Evolutionary conservation across 2,329 filamentous ascomycete genomes (phyloP), one percentile per base, ranked within the genome.

Genomic region (Apiospora phragmitis): DNA sequence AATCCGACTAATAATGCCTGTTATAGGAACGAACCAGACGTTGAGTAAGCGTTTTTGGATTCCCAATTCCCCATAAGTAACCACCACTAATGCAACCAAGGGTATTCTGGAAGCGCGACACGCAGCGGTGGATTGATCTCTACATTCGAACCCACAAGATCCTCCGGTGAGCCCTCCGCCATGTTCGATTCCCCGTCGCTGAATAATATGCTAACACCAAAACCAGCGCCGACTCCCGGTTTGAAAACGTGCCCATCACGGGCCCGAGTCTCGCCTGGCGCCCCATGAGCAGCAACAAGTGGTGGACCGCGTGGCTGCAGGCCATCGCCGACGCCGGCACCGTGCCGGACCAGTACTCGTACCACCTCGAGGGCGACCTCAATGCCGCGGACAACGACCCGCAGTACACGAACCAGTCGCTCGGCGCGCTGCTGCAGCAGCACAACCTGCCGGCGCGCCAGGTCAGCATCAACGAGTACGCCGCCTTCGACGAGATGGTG

Each of bases 131-230:
- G 65, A 51, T 71, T 24, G 70, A 72, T 26, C 43, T 71, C 11
- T 72, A 72, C 29, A 67, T 71, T 18, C 65, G 70, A 43, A 67
- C 66, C 21, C 71, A 72, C 26, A 72, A 72, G 67, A 49, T 67
- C 41, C 55, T 72, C 26, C 71, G 71, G 69, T 68, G 35, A 32
- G 51, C 29, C 21, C 21, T 26, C 2, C 9, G 1, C 7, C 43
- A 9, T 21, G 5, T 3, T 16, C 14, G 1, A 35, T 24, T 42
- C 14, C 12, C 16, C 8, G 9, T 24, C 18, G 2, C 16, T 32
- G 16, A 16, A 26, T 4, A 18, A 24, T 16, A 35, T 32, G 32
- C 38, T 41, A 69, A 47, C 38, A 29, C 11, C 24, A 42, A 29
- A 24, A 49, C 47, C 45, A 70, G 69, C 3, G 65, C 70, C 47